Evolutionary conservation across 192 early-diverging fungal genomes (phyloP), one percentile per base, ranked within the genome.

Genomic region (Coemansia umbellata): DNA sequence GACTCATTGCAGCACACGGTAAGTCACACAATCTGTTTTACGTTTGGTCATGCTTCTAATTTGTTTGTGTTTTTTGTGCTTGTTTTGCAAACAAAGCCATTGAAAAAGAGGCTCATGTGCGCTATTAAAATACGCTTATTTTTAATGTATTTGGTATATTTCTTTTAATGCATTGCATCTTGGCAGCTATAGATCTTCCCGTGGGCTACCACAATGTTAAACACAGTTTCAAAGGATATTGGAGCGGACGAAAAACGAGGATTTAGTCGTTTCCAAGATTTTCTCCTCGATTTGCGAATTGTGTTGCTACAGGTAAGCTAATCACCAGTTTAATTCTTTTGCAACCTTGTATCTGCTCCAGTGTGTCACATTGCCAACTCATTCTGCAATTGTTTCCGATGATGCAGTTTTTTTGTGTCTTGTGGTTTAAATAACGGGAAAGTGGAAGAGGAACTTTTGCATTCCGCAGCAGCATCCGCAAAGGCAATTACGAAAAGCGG

Each of bases 251-350:
- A 69, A 39, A 58, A 51, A 37, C 32, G 67, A 33, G 55, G 35
- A 21, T 52, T 49, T 23, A 77, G 63, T 9, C 66, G 74, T 39
- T 77, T 77, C 47, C 42, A 55, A 39, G 74, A 77, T 32, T 77
- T 77, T 37, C 44, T 77, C 6, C 55, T 69, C 15, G 74, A 77
- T 35, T 32, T 77, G 54, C 66, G 74, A 41, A 69, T 77, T 33
- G 58, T 77, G 37, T 42, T 77, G 45, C 44, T 77, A 21, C 74
- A 77, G 74, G 74, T 77, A 66, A 55, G 66, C n/a, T n/a, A n/a
- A n/a, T n/a, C n/a, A n/a, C n/a, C 33, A 13, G 33, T n/a, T 35
- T 9, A 35, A 35, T n/a, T n/a, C 33, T 13, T 35, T 35, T 35
- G 10, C 4, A 2, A 35, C 9, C n/a, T 35, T n/a, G 33, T 35